Base-by-base conservation (phyloP, 176 grass and related monocot species). In the Calamus simplicifolius region DNA sequence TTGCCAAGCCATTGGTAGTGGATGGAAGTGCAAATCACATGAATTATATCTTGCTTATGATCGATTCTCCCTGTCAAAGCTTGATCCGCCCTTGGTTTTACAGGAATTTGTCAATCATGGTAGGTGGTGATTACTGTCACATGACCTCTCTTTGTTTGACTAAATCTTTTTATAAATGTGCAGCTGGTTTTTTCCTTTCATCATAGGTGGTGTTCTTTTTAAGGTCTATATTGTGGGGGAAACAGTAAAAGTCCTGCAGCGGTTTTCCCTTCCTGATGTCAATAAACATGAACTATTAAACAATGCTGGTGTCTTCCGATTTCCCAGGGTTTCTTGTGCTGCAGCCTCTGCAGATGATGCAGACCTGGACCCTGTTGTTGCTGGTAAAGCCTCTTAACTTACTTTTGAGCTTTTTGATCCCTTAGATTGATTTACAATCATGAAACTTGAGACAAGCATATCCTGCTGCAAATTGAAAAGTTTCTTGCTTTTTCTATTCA, bases 51-150 rank as follows among this genome's bases (percentile, higher is more conserved):
- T 96, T 66, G 87, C 78, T 5, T 96, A 85, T 56, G 83, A 77
- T 4, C 80, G 75, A 58, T 29, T 85, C 27, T 91, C 92, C 6
- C 64, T 96, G 66, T 69, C 92, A 68, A 72, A 77, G 62, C 83
- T 96, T 67, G 84, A 88, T 64, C 92, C 92, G 16, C 92, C 92
- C 23, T 54, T 96, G 21, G 87, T 96, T 73, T 87, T 96, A 21
- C 92, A 96, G 65, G 87, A 96, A 79, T 96, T 96, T 52, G 81
- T 96, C 48, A 91, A 88, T 61, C 92, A 96, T 85, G 92, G 92
- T 96, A 88, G 8, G 18, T 70, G 23, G 18, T 53, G 52, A 51
- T 52, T 35, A 25, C 50, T 29, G 51, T 51, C 18, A 72, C 17
- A 43, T 13, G 8, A 43, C 35, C 7, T 17, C 27, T 69, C 49